Evolutionary conservation across 768 basidiomycete species (phyloP).

Genomic region (Myochromella boudieri): DNA sequence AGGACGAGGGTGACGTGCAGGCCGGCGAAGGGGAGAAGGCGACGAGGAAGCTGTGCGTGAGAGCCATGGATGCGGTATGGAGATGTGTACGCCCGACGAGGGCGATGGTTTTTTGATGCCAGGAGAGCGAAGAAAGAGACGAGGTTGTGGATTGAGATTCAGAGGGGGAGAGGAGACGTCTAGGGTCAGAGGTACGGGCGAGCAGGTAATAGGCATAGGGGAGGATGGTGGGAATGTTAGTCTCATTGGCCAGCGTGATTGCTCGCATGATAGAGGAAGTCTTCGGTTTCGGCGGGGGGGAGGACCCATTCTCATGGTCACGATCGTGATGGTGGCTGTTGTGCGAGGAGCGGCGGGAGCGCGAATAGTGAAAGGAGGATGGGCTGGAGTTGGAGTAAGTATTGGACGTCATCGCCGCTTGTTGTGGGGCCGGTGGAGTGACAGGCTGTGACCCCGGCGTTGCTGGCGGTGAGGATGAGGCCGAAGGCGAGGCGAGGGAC

Average conservation of each 20-base stretch:
- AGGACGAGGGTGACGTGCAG: constrained; percentile 30
- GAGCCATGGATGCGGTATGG: constrained; percentile 37
- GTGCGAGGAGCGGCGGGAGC: constrained; percentile 4
- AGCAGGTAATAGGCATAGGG: constrained; percentile 53
- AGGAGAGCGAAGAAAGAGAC: constrained; percentile 32
- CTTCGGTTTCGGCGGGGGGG: constrained; percentile 20
- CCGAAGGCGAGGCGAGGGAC: not conserved
- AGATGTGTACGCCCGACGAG: constrained; percentile 42
- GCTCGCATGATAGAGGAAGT: constrained; percentile 43
- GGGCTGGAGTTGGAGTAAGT: too few relatives aligned
- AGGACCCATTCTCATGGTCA: constrained; percentile 3
- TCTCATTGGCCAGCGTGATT: constrained; percentile 42
- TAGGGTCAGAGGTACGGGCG: constrained; percentile 34
- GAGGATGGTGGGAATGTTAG: constrained; percentile 36
- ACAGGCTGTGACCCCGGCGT: not conserved
- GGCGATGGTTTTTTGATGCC: constrained; percentile 37
- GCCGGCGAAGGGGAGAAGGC: constrained; percentile 32
- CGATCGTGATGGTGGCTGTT: not conserved
- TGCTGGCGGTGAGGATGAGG: too few relatives aligned
- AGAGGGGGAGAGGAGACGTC: constrained; percentile 35
- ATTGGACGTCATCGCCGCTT: too few relatives aligned
- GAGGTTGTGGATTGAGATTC: too few relatives aligned
- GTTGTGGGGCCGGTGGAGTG: not conserved
- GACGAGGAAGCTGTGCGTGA: constrained; percentile 42
- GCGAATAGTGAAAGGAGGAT: constrained; percentile 2